phyloP scores from a whole-genome alignment of 2,329 filamentous ascomycete species.

The Cladosporium sp. region DNA sequence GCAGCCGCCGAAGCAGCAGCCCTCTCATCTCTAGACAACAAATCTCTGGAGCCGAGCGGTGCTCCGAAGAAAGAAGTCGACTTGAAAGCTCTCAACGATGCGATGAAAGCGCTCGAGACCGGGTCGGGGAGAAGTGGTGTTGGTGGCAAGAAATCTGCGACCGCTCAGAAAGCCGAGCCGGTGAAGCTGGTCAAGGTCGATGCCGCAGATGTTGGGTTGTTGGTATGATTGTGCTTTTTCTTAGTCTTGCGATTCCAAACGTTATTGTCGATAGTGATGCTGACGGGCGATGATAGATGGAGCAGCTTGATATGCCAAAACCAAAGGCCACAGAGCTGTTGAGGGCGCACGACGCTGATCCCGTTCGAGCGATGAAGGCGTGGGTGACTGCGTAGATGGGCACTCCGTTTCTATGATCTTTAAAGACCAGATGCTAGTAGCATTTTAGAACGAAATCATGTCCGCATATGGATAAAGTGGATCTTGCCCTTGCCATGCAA shows the following conservation, averaged over 20 bases:
- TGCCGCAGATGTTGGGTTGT: constrained; percentile 62
- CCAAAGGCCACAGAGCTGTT: constrained; percentile 70
- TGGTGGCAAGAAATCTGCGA: constrained; percentile 32
- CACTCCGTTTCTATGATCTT: too few species aligned
- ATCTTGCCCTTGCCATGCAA: too few species aligned
- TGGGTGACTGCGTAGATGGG: constrained; percentile 42
- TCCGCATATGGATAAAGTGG: too few species aligned
- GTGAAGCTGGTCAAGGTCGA: constrained; percentile 65
- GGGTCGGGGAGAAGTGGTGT: constrained; percentile 37
- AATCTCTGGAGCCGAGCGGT: constrained; percentile 38
- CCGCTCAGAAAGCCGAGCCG: constrained; percentile 22
- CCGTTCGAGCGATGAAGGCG: constrained; percentile 61
- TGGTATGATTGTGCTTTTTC: too few species aligned
- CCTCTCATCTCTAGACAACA: constrained; percentile 64
- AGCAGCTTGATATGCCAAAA: constrained; percentile 69
- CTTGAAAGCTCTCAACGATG: constrained; percentile 65
- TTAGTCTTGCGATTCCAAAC: too few species aligned
- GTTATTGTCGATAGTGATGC: too few species aligned
- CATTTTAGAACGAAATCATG: too few species aligned
- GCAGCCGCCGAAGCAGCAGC: constrained; percentile 74
- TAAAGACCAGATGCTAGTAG: too few species aligned
- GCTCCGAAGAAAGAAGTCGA: constrained; percentile 59
- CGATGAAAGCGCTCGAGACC: constrained; percentile 59
- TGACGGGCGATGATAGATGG: constrained; percentile 56
- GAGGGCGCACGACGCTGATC: constrained; percentile 66